Conservation (phyloP, 495 filamentous ascomycete genomes). For the Lophiostoma macrostomum region DNA sequence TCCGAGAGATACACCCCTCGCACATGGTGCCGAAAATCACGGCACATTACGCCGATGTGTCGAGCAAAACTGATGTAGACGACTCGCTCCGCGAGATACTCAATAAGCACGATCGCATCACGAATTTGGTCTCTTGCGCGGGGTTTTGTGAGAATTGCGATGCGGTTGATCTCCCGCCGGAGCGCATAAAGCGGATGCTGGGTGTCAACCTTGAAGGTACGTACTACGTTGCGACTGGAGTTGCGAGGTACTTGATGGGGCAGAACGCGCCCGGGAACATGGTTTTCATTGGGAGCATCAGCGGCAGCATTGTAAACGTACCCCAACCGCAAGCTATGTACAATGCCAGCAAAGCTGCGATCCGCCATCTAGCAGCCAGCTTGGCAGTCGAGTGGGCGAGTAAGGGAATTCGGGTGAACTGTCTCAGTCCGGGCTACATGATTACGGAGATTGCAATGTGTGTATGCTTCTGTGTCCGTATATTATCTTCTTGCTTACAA, state of each 20-base stretch:
- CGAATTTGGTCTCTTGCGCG: too few species aligned
- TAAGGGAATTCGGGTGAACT: not conserved
- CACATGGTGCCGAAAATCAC: too few species aligned
- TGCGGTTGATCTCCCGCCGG: too few species aligned
- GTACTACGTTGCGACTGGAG: not conserved
- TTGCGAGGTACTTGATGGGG: not conserved
- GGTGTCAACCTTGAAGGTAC: not conserved
- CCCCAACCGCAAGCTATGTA: not conserved
- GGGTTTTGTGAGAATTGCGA: too few species aligned
- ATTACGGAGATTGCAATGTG: too few species aligned
- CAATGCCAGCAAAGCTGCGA: not conserved
- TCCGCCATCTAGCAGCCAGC: not conserved
- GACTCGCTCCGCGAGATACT: too few species aligned
- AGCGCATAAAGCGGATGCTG: not conserved
- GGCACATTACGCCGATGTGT: too few species aligned
- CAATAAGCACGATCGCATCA: too few species aligned
- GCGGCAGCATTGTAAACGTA: not conserved
- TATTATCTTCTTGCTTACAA: too few species aligned
- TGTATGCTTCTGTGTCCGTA: too few species aligned
- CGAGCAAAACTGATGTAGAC: too few species aligned
- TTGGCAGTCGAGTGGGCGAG: not conserved
- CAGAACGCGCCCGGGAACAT: not conserved
- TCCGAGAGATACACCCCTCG: too few species aligned
- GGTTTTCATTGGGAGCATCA: not conserved
- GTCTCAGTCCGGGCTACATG: not conserved